Percentiles rank a stretch among this genome's conserved stretches.
These are phyloP conservation scores for Curvularia spicifera DNA, from an alignment of 2,329 filamentous ascomycete species.

Conservation along the genomic window DNA sequence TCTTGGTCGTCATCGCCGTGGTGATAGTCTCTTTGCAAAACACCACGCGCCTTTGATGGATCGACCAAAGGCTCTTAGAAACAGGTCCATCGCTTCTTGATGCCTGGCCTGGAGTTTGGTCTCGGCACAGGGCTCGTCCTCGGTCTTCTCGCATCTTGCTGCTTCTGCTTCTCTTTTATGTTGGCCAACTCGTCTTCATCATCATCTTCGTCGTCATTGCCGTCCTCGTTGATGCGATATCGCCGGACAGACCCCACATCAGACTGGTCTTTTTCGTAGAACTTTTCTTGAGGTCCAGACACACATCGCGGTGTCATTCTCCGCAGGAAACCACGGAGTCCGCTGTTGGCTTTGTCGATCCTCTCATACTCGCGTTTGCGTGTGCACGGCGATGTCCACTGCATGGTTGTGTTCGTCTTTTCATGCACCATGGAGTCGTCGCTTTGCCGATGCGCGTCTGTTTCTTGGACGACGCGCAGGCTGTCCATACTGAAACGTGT, in stretches of 20 bases:
- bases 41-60: neutral
- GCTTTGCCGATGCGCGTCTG: constrained; percentile 23
- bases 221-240: constrained; percentile 42
- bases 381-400: constrained; percentile 49
- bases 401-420: constrained; percentile 40
- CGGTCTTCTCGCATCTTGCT: constrained; percentile 23
- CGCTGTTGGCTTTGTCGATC: constrained; percentile 49
- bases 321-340: constrained; percentile 43
- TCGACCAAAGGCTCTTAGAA: constrained; percentile 25
- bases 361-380: constrained; percentile 45
- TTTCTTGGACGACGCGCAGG: constrained; percentile 19
- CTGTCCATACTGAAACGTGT: constrained; percentile 31
- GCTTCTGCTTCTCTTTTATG: constrained; percentile 36
- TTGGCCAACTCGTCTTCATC: constrained; percentile 11
- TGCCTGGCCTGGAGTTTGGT: constrained; percentile 6
- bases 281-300: constrained; percentile 40
- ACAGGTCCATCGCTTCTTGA: constrained; percentile 37
- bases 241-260: constrained; percentile 48
- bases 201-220: constrained; percentile 10
- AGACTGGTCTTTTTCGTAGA: constrained; percentile 47
- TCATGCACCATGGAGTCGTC: constrained; percentile 14
- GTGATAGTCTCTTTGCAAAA: neutral
- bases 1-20: neutral
- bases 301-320: constrained; percentile 44
- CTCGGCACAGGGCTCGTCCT: constrained; percentile 21